Base-by-base conservation (phyloP, 306 rosid genomes). In the Astragalus glycyphyllos region DNA sequence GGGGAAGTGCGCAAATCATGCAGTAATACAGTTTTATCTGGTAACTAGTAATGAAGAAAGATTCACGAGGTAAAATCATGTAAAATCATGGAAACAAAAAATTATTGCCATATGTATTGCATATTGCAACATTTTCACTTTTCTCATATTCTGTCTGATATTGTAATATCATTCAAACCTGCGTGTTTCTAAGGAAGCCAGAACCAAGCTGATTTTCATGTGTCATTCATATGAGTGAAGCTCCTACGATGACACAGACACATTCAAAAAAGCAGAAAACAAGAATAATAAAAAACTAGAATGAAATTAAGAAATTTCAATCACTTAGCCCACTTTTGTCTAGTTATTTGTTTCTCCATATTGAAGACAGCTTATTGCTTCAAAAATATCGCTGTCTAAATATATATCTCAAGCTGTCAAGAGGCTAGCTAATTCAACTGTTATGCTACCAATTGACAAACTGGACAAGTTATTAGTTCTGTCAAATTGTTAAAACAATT, bases 341-440 rank as follows among this genome's bases (percentile, higher is more conserved):
- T 13, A 37, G 37, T 9, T 11, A 29, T 58, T 6, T 40, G 64
- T 55, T 47, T 32, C 35, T 31, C 11, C 59, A 47, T 46, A 6
- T 58, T 59, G 48, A 58, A 58, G 58, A 72, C 6, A 58, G 47
- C 17, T 71, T 32, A 34, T 47, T 48, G 0, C n/a, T 48, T 48
- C 60, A 35, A 37, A 48, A 16, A 37, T 7, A 60, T 5, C 16
- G 3, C 12, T 37, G 46, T 5, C 49, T 32, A 72, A 59, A 35
- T 32, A 11, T 50, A 48, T 29, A 40, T 73, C 34, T 51, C 14
- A 61, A 42, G 29, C 5, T 56, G 20, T 32, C 54, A 77, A 15
- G 35, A 62, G 14, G 66, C 61, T 55, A 63, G 61, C 53, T 53
- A 53, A 61, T 57, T 47, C 60, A 62, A 62, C 41, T 13, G 48